These are phyloP conservation scores for Eremothecium coryli DNA, from an alignment of 1,139 yeast species.

Conservation along the genomic window DNA sequence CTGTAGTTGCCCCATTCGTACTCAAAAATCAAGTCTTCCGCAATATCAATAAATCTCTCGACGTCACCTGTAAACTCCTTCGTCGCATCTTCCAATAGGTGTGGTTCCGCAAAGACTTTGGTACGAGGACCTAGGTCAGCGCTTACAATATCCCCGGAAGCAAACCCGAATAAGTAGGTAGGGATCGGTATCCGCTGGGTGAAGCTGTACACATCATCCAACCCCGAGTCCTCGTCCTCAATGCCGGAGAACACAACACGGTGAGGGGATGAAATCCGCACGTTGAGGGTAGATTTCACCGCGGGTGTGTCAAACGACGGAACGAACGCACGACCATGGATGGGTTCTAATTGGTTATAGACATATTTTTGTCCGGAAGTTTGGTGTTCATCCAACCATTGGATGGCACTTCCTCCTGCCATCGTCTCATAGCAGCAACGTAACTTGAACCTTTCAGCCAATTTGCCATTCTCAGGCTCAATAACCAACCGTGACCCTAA, in stretches of 20 bases:
- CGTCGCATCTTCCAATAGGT: constrained; percentile 55
- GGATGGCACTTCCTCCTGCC: constrained; percentile 69
- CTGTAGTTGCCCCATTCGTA: constrained; percentile 85
- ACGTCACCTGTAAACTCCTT: constrained; percentile 74
- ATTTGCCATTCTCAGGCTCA: constrained; percentile 11
- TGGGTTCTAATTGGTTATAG: constrained; percentile 87
- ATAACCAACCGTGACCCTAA: constrained; percentile 58
- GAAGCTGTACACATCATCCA: constrained; percentile 37
- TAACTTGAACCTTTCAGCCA: constrained; percentile 29
- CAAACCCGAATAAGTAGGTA: constrained; percentile 73
- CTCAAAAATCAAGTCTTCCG: constrained; percentile 57
- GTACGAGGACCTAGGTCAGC: constrained; percentile 83
- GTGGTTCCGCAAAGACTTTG: constrained; percentile 70
- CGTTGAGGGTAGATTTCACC: constrained; percentile 56
- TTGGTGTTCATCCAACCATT: constrained; percentile 68
- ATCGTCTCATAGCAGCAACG: constrained; percentile 57
- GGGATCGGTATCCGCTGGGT: constrained; percentile 80
- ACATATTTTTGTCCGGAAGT: constrained; percentile 76
- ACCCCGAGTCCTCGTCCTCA: constrained; percentile 16
- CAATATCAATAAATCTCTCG: constrained; percentile 73
- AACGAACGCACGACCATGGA: constrained; percentile 78
- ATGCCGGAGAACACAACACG: constrained; percentile 67
- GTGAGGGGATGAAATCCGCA: constrained; percentile 52
- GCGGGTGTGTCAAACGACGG: constrained; percentile 93
- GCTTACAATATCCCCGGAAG: constrained; percentile 66